Evolutionary conservation across 306 rosid genomes (phyloP).

Genomic region (Benincasa hispida): DNA sequence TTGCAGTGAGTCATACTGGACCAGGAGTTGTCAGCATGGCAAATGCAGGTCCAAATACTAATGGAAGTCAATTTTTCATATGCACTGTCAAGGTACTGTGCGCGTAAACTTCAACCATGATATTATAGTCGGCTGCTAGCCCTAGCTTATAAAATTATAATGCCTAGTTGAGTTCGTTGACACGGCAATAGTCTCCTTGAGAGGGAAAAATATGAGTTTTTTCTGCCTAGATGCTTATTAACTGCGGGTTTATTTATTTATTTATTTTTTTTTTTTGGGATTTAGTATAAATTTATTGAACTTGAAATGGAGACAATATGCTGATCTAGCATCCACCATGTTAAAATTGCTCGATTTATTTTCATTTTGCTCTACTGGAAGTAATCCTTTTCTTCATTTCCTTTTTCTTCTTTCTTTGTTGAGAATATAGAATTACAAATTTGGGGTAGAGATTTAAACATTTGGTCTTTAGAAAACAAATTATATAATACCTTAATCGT

Average conservation of each 20-base stretch:
- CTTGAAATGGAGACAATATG: neutral
- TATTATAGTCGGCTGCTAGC: neutral
- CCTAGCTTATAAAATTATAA: neutral
- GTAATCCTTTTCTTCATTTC: neutral
- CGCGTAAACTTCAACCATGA: neutral
- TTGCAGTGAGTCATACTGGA: conserved; percentile 66
- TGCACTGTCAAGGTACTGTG: conserved; percentile 79
- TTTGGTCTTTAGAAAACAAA: neutral
- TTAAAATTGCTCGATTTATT: neutral
- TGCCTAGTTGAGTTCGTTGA: neutral
- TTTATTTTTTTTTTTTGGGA: too few species aligned
- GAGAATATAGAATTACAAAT: neutral
- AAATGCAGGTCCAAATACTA: conserved; percentile 96
- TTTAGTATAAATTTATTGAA: neutral
- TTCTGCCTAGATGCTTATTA: too few species aligned
- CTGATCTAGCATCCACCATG: neutral
- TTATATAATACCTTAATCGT: neutral
- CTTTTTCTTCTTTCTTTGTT: neutral
- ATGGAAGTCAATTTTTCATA: conserved; percentile 93
- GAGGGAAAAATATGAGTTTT: neutral
- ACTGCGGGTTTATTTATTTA: too few species aligned
- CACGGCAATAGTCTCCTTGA: neutral
- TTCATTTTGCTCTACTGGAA: neutral
- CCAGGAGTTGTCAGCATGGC: conserved; percentile 97
- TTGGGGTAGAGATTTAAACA: neutral